Evolutionary conservation across 116 monocot species (phyloP), one percentile per base, ranked within the genome.

Genomic region (Posidonia oceanica): DNA sequence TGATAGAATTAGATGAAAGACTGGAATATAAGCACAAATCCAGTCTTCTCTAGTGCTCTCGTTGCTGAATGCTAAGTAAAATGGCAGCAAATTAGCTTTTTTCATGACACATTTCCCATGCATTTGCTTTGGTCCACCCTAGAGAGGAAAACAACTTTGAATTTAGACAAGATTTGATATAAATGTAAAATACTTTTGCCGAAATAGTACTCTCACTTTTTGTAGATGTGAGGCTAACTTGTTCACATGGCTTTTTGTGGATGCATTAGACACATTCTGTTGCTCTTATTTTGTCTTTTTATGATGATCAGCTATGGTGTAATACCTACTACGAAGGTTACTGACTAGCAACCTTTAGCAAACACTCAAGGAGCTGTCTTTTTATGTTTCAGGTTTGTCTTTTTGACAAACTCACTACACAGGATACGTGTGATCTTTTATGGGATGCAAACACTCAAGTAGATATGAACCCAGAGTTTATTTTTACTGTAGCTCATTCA

Each of bases 311-410:
- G 94, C 18, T 90, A 80, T 81, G 94, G 94, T 75, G 94, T 94
- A 38, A 85, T 91, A 76, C 77, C 94, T 41, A 83, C 80, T 23
- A 91, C 94, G 21, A 88, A 90, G 63, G 68, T 94, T 60, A 82
- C 86, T 40, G 91, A 80, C 70, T 94, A 91, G 94, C 75, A 77
- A 67, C 68, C 72, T 77, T 42, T 91, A 71, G 70, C 59, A 94
- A 88, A 76, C 88, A 88, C 41, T n/a, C n/a, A n/a, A n/a, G n/a
- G n/a, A 86, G 77, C 65, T 88, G 76, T 79, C 67, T 94, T 65
- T 67, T 94, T 73, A 84, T 73, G 44, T 81, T 88, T 58, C 85
- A 88, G 61, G 94, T 91, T 91, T 91, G 94, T 38, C 52, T 94
- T 41, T 88, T 94, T 84, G 91, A 94, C 56, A 94, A 91, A 54